Percentiles rank a stretch among this genome's conserved stretches.
phyloP scores from a whole-genome alignment of 2,329 filamentous ascomycete species.

The Exserohilum turcica region DNA sequence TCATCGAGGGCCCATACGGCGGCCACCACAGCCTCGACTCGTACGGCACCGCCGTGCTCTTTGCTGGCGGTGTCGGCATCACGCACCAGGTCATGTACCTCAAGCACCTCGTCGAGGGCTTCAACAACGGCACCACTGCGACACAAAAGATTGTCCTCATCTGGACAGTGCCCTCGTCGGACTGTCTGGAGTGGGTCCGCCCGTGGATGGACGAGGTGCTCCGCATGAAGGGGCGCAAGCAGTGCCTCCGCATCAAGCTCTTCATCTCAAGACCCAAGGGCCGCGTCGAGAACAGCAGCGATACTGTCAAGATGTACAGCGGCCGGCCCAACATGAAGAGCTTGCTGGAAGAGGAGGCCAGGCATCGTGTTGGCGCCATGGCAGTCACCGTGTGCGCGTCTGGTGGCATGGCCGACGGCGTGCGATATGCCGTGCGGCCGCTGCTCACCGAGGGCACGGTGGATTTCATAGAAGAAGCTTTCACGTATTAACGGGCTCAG shows the following conservation, averaged over 20 bases:
- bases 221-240: conserved; percentile 61
- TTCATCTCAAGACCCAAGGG: conserved; percentile 66
- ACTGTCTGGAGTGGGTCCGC: conserved; percentile 67
- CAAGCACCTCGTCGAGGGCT: conserved; percentile 71
- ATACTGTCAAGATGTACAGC: conserved; percentile 65
- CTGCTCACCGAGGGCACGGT: conserved; percentile 59
- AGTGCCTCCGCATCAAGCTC: conserved; percentile 64
- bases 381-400: conserved; percentile 67
- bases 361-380: conserved; percentile 62
- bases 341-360: conserved; percentile 63
- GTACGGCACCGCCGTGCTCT: conserved; percentile 78
- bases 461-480: conserved; percentile 69
- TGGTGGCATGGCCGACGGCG: conserved; percentile 66
- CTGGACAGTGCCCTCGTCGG: conserved; percentile 78
- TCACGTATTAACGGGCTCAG: conserved; percentile 59
- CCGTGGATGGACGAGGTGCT: conserved; percentile 70
- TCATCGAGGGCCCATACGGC: conserved; percentile 78
- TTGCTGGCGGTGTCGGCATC: conserved; percentile 80
- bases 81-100: conserved; percentile 80
- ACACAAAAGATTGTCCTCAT: conserved; percentile 74
- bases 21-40: conserved; percentile 72
- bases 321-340: conserved; percentile 62
- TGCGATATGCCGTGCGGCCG: conserved; percentile 59
- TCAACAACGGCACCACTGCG: conserved; percentile 70
- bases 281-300: conserved; percentile 61